Evolutionary conservation across 345 rosid species (phyloP).

Genomic region (Eutrema heterophyllum): DNA sequence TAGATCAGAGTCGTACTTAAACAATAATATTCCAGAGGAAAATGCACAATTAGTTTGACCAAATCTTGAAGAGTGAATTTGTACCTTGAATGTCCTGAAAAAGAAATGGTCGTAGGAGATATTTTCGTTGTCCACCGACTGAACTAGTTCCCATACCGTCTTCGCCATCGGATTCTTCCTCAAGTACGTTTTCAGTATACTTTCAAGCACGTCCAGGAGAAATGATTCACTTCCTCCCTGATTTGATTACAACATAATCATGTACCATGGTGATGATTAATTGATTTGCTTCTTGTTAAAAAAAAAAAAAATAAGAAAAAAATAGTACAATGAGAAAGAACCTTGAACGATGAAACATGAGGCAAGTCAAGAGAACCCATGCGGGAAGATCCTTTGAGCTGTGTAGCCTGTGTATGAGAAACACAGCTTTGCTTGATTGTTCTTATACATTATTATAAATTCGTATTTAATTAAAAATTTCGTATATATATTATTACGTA

Average conservation of each 20-base stretch:
- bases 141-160: constrained; percentile 56
- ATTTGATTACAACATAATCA: not conserved
- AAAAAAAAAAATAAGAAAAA: not conserved
- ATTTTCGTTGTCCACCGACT: constrained; percentile 38
- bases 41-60: not conserved
- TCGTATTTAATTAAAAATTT: too few relatives aligned
- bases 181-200: constrained; percentile 55
- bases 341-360: constrained; percentile 14
- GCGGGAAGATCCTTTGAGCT: too few relatives aligned
- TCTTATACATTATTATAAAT: not conserved
- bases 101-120: constrained; percentile 77
- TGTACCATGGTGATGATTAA: not conserved
- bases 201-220: constrained; percentile 49
- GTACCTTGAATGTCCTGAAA: constrained; percentile 80
- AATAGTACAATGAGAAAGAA: not conserved
- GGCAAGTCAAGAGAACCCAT: not conserved
- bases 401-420: too few relatives aligned
- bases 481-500: too few relatives aligned
- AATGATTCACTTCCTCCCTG: constrained; percentile 49
- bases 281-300: not conserved
- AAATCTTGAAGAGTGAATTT: not conserved
- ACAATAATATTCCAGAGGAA: too few relatives aligned
- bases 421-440: too few relatives aligned
- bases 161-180: constrained; percentile 67
- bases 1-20: too few relatives aligned